These are phyloP conservation scores for Aspergillus nidulans DNA, from an alignment of 495 filamentous ascomycete genomes.

Conservation along the genomic window DNA sequence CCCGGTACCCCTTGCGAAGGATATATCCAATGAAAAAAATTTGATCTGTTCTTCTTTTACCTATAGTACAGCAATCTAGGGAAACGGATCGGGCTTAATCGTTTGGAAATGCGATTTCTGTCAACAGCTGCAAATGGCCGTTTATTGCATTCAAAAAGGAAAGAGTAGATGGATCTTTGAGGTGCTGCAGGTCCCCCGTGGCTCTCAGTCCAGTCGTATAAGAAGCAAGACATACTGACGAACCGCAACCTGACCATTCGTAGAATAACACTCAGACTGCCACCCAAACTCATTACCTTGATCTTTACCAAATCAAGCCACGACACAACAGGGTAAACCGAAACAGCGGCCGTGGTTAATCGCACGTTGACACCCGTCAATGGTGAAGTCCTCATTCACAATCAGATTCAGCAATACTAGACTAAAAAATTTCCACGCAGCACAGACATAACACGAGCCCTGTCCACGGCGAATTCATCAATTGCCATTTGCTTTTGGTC, in stretches of 20 bases:
- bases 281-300: too few species aligned
- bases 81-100: constrained; percentile 1
- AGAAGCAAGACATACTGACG: too few species aligned
- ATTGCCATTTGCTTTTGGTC: background rate
- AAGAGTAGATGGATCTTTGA: background rate
- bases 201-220: too few species aligned
- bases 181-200: too few species aligned
- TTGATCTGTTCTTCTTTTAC: constrained; percentile 33
- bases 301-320: too few species aligned
- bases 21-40: constrained; percentile 48
- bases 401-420: background rate
- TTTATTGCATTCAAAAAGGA: background rate
- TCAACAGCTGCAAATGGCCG: background rate
- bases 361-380: too few species aligned
- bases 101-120: background rate
- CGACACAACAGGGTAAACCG: too few species aligned
- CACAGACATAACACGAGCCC: background rate
- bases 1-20: constrained; percentile 46
- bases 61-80: constrained; percentile 22
- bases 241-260: too few species aligned
- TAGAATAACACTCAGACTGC: too few species aligned
- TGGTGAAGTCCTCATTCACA: too few species aligned
- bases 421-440: background rate
- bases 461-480: constrained; percentile 7
- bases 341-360: too few species aligned